Conservation (phyloP, 179 eudicot species). For the Gypsophila paniculata region DNA sequence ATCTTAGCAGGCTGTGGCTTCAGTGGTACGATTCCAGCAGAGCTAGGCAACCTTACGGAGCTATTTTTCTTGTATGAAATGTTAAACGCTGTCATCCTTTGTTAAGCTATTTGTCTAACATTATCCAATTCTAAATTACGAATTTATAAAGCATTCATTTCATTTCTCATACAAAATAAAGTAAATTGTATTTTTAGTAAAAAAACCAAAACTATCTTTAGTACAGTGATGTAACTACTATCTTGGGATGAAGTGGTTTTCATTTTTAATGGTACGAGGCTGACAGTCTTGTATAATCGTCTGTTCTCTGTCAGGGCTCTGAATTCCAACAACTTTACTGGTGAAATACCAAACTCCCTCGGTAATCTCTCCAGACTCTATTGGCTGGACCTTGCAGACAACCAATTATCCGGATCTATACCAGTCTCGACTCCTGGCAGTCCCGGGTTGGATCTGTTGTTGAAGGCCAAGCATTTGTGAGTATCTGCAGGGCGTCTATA, state of each 20-base stretch:
- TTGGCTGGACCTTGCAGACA: slow-evolving; percentile 88
- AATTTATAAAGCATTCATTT: not conserved
- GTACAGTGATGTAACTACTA: not conserved
- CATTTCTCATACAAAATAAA: not conserved
- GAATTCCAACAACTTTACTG: slow-evolving; percentile 78
- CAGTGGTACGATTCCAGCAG: slow-evolving; percentile 71
- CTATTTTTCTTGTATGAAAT: slow-evolving; percentile 62
- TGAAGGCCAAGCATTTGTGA: slow-evolving; percentile 83
- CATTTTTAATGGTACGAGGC: not conserved
- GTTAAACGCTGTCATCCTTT: not conserved
- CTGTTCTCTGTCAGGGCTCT: slow-evolving; percentile 51
- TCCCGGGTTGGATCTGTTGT: slow-evolving; percentile 67
- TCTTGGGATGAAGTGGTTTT: not conserved
- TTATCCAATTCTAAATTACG: not conserved
- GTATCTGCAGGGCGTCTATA: slow-evolving; percentile 22
- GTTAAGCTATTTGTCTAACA: not conserved
- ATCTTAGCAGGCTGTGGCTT: slow-evolving; percentile 88
- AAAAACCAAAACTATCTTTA: too few relatives aligned
- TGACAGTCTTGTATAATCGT: not conserved
- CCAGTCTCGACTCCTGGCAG: slow-evolving; percentile 57
- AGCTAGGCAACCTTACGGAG: slow-evolving; percentile 64
- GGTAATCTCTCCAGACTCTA: slow-evolving; percentile 70
- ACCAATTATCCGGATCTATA: slow-evolving; percentile 68
- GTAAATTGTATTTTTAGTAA: too few relatives aligned
- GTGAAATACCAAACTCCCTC: slow-evolving; percentile 65